These are phyloP conservation scores for Begonia fuchsioides DNA, from an alignment of 306 rosid species.

Conservation along the genomic window DNA sequence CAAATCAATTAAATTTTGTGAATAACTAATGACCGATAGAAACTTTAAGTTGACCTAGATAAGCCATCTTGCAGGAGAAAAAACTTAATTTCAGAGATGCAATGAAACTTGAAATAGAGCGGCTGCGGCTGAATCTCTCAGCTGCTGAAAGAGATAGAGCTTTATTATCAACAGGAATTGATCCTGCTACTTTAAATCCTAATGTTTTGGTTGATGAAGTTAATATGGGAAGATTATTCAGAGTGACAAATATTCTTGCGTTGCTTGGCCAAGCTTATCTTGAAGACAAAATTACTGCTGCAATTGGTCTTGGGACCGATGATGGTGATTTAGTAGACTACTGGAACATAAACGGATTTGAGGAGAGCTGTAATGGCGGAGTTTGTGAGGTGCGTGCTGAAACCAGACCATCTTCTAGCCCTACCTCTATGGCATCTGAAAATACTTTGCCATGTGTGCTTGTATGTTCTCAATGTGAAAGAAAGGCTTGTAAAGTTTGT, in stretches of 20 bases:
- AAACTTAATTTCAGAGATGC: slow-evolving; percentile 62
- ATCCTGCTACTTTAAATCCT: slow-evolving; percentile 81
- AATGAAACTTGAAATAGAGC: slow-evolving; percentile 94
- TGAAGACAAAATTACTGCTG: slow-evolving; percentile 72
- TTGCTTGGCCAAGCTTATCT: slow-evolving; percentile 72
- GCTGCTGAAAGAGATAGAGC: slow-evolving; percentile 97
- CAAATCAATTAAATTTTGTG: no score
- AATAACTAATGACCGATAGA: no score
- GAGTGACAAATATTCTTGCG: slow-evolving; percentile 68
- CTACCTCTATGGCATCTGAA: slow-evolving; percentile 23
- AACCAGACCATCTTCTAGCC: slow-evolving; percentile 18
- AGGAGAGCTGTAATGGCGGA: slow-evolving; percentile 64
- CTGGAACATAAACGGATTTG: slow-evolving; percentile 69
- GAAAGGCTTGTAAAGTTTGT: slow-evolving; percentile 81
- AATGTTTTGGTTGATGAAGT: slow-evolving; percentile 60
- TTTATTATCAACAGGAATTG: slow-evolving; percentile 65
- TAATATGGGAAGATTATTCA: slow-evolving; percentile 57
- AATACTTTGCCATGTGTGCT: slow-evolving; percentile 32
- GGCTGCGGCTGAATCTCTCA: slow-evolving; percentile 72
- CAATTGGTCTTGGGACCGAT: slow-evolving; percentile 64
- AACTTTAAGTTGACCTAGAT: slow-evolving; percentile 7
- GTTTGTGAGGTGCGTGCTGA: slow-evolving; percentile 79
- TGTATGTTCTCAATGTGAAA: slow-evolving; percentile 76
- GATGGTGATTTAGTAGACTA: slow-evolving; percentile 62
- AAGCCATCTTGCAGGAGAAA: slow-evolving; percentile 33